Percentiles rank a stretch among this genome's conserved stretches.
These are phyloP conservation scores for Trichoderma asperellum DNA, from an alignment of 2,329 filamentous ascomycete species.

Conservation along the genomic window DNA sequence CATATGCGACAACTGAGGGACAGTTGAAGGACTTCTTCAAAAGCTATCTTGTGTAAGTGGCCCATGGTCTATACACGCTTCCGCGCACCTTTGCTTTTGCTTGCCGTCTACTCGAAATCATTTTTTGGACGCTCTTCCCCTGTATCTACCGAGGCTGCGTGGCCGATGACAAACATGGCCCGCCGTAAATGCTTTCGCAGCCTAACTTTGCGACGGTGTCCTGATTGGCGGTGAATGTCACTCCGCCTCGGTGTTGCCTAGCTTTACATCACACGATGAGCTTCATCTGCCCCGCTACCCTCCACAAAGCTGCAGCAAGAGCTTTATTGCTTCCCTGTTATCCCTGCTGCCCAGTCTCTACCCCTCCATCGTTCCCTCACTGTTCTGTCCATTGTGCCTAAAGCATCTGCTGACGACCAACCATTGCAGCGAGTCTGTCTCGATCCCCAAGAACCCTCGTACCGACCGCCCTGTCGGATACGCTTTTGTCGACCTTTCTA, in stretches of 20 bases:
- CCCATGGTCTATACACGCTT: slow-evolving; percentile 10
- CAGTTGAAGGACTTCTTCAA: slow-evolving; percentile 99
- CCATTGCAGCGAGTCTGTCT: slow-evolving; percentile 83
- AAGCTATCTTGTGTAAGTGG: slow-evolving; percentile 95
- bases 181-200: background rate
- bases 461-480: slow-evolving; percentile 98
- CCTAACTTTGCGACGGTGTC: slow-evolving; percentile 24
- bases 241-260: slow-evolving; percentile 7
- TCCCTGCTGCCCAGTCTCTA: background rate
- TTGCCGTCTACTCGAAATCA: background rate
- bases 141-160: background rate
- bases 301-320: background rate
- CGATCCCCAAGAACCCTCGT: slow-evolving; percentile 98
- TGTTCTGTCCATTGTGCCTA: background rate
- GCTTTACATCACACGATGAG: slow-evolving; percentile 21
- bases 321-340: background rate
- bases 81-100: background rate
- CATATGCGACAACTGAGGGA: slow-evolving; percentile 99
- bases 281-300: background rate
- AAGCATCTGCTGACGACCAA: slow-evolving; percentile 36
- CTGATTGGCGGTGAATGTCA: slow-evolving; percentile 29
- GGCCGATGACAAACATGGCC: slow-evolving; percentile 5
- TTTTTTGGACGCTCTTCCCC: background rate
- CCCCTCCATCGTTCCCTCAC: background rate
- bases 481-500: slow-evolving; percentile 97